Base-by-base conservation (phyloP, 1,284 basidiomycete species). In the Sporisorium exsertum region DNA sequence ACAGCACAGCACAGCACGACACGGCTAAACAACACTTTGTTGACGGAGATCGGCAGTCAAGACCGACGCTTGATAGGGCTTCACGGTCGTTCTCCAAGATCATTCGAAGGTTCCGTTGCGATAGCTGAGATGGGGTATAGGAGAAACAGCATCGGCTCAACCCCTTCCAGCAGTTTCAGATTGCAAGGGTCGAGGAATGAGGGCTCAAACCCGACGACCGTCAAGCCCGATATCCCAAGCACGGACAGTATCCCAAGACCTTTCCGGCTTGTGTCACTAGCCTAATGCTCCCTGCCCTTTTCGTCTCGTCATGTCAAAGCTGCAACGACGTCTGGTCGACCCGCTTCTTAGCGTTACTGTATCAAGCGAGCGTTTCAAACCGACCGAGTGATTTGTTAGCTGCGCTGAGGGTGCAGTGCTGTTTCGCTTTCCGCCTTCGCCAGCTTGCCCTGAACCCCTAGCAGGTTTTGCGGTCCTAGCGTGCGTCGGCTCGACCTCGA, bases 381-480 rank as follows among this genome's bases (percentile, higher is more conserved):
- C 13, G 37, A 40, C 37, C n/a, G 3, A 40, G 16, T 40, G 16
- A 40, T 16, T n/a, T 12, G 4, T n/a, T 18, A 3, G 40, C n/a
- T 53, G 47, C 27, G 27, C 27, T 29, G 47, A 32, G 52, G 37
- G 52, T 37, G 35, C 7, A 43, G 40, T 2, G 40, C 40, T 43
- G 40, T 43, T 43, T 53, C 52, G 52, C 52, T 42, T 53, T 35
- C 33, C 22, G 24, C 37, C 37, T 18, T 37, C 7, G 33, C 58
- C 33, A 51, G 56, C 50, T 50, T 27, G 35, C 64, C 64, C 64
- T 52, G 52, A 57, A 52, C 58, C 64, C 64, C 64, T 66, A 66
- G 64, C 64, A 53, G n/a, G 40, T 51, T 32, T 32, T 32, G 58
- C 52, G 35, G 51, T 47, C 46, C 64, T 66, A 43, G 64, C 64